phyloP scores from a whole-genome alignment of 257 asterid genomes.

The Nicotiana obtusifolia region DNA sequence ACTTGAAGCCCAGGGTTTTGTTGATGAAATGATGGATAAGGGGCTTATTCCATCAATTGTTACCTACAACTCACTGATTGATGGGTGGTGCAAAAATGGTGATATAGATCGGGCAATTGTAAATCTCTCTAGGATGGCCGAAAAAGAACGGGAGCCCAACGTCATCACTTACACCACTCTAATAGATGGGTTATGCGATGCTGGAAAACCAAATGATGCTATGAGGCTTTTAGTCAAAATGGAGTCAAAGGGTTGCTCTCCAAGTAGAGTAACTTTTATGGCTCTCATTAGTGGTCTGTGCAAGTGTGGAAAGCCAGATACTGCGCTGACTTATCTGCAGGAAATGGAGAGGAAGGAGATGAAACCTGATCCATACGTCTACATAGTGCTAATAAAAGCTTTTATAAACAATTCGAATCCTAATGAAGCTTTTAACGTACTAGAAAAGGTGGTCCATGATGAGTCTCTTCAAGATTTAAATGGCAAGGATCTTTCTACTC shows the following conservation, averaged over 20 bases:
- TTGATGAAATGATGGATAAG: conserved; percentile 53
- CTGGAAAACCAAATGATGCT: conserved; percentile 61
- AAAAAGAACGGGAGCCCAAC: conserved; percentile 51
- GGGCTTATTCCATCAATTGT: conserved; percentile 83
- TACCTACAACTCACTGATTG: conserved; percentile 76
- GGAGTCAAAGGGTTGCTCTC: conserved; percentile 50
- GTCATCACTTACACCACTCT: conserved; percentile 74
- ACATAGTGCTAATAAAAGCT: conserved; percentile 47
- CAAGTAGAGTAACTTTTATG: conserved; percentile 73
- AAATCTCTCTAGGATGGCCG: conserved; percentile 52
- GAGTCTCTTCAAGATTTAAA: conserved; percentile 19
- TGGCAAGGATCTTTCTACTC: conserved; percentile 25
- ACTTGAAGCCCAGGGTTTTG: conserved; percentile 51
- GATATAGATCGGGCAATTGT: conserved; percentile 43
- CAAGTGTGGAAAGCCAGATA: conserved; percentile 58
- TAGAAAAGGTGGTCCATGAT: conserved; percentile 39
- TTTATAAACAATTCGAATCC: conserved; percentile 41
- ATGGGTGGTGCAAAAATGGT: conserved; percentile 79
- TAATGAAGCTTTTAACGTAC: conserved; percentile 35
- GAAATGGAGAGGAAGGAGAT: conserved; percentile 66
- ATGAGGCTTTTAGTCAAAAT: conserved; percentile 49
- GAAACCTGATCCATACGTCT: conserved; percentile 55
- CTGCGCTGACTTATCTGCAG: conserved; percentile 51
- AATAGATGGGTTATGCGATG: conserved; percentile 75
- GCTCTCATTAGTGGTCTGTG: conserved; percentile 89